Conservation (phyloP, 169 alveolate species). For the Plasmodium vivax region DNA sequence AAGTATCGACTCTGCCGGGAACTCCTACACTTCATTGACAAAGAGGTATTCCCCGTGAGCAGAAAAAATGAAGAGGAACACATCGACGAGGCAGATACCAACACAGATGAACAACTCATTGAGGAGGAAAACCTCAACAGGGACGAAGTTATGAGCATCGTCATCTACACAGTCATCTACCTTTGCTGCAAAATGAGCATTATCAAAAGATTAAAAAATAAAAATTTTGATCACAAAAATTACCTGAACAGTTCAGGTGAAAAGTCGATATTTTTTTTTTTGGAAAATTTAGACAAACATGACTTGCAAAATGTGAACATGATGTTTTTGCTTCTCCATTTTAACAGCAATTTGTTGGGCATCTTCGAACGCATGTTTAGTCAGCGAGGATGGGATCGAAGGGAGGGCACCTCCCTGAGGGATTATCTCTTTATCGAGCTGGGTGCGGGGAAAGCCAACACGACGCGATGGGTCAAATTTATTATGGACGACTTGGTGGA, state of each 20-base stretch:
- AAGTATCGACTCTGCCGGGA: conserved; percentile 36
- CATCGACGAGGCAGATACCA: not conserved
- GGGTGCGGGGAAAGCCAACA: conserved; percentile 63
- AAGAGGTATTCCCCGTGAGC: not conserved
- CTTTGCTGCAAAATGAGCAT: conserved; percentile 46
- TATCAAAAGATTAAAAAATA: conserved; percentile 36
- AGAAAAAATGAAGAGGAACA: not conserved
- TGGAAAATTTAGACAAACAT: conserved; percentile 43
- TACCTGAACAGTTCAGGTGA: not conserved
- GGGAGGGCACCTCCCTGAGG: not conserved
- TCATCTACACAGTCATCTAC: conserved; percentile 30
- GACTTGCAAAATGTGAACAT: conserved; percentile 69
- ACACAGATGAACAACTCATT: not conserved
- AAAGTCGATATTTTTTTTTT: conserved; percentile 25
- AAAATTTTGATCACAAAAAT: conserved; percentile 2
- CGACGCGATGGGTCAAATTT: conserved; percentile 66
- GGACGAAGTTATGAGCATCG: conserved; percentile 40
- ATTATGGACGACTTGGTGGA: conserved; percentile 30
- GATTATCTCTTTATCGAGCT: conserved; percentile 26
- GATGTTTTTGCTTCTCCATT: conserved; percentile 26
- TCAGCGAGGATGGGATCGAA: not conserved
- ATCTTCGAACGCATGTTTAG: not conserved
- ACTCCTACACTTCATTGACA: conserved; percentile 9
- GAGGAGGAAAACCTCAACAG: not conserved
- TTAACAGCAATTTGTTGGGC: conserved; percentile 5